A percentile compares a stretch with the other conserved stretches of the same genome.
phyloP scores from a whole-genome alignment of 768 basidiomycete genomes.

The Xerocomus spinulosus region DNA sequence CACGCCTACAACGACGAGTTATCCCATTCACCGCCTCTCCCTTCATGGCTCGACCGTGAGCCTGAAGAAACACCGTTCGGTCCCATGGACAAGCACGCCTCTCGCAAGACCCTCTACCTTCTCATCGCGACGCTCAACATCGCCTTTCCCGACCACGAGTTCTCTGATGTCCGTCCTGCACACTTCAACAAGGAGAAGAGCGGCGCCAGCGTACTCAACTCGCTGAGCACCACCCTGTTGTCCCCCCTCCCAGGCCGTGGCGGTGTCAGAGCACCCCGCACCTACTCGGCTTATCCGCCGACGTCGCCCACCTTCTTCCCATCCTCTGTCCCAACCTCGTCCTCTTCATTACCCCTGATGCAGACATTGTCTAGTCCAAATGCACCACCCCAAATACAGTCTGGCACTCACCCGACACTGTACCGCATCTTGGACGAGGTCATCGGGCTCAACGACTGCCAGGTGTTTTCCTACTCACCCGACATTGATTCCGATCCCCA shows the following conservation, averaged over 20 bases:
- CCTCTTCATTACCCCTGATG: constrained; percentile 66
- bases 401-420: constrained; percentile 84
- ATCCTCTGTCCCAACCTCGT: constrained; percentile 60
- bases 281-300: constrained; percentile 84
- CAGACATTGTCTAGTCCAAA: constrained; percentile 58
- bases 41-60: constrained; percentile 69
- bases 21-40: constrained; percentile 79
- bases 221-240: constrained; percentile 78
- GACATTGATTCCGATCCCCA: constrained; percentile 95
- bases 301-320: constrained; percentile 71
- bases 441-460: constrained; percentile 86
- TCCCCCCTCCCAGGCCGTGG: constrained; percentile 55
- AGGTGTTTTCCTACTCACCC: constrained; percentile 92
- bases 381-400: constrained; percentile 66
- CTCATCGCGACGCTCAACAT: constrained; percentile 96
- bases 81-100: constrained; percentile 77
- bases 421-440: constrained; percentile 86
- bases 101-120: constrained; percentile 90
- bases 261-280: constrained; percentile 64
- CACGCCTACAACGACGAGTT: constrained; percentile 73
- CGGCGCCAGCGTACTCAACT: constrained; percentile 72
- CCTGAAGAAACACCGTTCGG: constrained; percentile 86
- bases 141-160: constrained; percentile 97
- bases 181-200: constrained; percentile 84
- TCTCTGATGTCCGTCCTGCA: constrained; percentile 84